These are phyloP conservation scores for Fraxinus floribunda DNA, from an alignment of 305 asterid genomes.

Conservation along the genomic window DNA sequence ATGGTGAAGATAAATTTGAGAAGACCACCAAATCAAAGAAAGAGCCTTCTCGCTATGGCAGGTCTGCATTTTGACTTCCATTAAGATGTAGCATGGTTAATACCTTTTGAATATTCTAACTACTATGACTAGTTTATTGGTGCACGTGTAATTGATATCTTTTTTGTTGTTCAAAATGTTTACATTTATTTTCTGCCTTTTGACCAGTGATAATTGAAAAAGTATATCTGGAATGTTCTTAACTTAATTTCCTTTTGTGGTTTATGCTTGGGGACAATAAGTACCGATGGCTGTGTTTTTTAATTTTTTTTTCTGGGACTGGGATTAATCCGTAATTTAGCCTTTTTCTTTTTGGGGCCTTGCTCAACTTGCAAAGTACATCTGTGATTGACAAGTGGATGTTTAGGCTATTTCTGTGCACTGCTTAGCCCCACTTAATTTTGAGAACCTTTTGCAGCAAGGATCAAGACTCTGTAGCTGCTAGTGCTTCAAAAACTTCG, in stretches of 20 bases:
- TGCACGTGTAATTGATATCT: slow-evolving; percentile 19
- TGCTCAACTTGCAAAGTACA: slow-evolving; percentile 19
- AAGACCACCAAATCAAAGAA: slow-evolving; percentile 45
- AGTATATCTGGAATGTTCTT: not conserved
- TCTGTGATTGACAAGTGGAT: slow-evolving; percentile 17
- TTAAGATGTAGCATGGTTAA: slow-evolving; percentile 12
- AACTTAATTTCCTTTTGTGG: not conserved
- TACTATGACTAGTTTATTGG: slow-evolving; percentile 13
- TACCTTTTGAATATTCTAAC: slow-evolving; percentile 17
- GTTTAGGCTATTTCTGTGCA: slow-evolving; percentile 18
- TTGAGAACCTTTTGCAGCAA: slow-evolving; percentile 50
- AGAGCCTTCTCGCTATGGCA: slow-evolving; percentile 61
- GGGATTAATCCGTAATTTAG: slow-evolving; percentile 1
- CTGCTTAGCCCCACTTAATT: slow-evolving; percentile 24
- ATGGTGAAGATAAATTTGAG: slow-evolving; percentile 57
- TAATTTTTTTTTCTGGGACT: slow-evolving; percentile 17
- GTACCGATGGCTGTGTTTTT: not conserved
- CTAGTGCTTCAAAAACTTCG: slow-evolving; percentile 43
- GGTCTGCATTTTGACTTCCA: slow-evolving; percentile 45
- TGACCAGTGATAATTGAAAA: slow-evolving; percentile 9
- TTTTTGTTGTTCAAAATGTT: not conserved
- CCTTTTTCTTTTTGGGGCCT: slow-evolving; percentile 16
- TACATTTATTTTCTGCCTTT: slow-evolving; percentile 2
- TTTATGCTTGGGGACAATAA: not conserved
- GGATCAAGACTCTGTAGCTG: slow-evolving; percentile 44